A percentile compares a stretch with the other conserved stretches of the same genome.
phyloP scores from a whole-genome alignment of 306 rosid genomes.

The Trifolium pratense region DNA sequence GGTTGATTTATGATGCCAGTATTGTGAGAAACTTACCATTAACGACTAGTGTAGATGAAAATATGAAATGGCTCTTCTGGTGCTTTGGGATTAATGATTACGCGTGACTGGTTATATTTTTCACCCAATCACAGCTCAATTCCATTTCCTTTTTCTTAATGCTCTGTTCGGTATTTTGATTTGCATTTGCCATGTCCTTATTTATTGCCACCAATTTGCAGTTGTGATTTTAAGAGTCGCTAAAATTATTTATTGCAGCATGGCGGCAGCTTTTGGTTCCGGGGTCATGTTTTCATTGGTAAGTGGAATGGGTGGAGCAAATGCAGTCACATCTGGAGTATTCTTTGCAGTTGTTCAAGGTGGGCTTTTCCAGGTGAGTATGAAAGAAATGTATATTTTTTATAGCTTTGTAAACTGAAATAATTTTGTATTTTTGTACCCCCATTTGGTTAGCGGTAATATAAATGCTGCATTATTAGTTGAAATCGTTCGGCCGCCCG shows the following conservation, averaged over 20 bases:
- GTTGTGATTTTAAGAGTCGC: slow-evolving; percentile 9
- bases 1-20: slow-evolving; percentile 10
- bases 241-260: slow-evolving; percentile 56
- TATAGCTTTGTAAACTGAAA: slow-evolving; percentile 11
- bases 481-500: background rate
- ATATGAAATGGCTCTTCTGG: background rate
- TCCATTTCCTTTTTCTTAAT: slow-evolving; percentile 19
- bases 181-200: slow-evolving; percentile 16
- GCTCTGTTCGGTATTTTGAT: slow-evolving; percentile 14
- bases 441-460: slow-evolving; percentile 11
- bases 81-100: slow-evolving; percentile 8
- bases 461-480: background rate
- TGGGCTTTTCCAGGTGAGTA: slow-evolving; percentile 87
- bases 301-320: slow-evolving; percentile 90
- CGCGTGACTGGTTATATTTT: background rate
- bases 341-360: slow-evolving; percentile 96
- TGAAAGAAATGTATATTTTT: background rate
- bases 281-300: slow-evolving; percentile 90
- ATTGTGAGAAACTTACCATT: slow-evolving; percentile 20
- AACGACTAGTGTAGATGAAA: background rate
- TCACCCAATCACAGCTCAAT: slow-evolving; percentile 1
- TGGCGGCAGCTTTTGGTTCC: slow-evolving; percentile 98
- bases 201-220: slow-evolving; percentile 16
- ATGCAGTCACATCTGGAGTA: slow-evolving; percentile 88
- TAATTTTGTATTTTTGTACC: background rate